Evolutionary conservation across 257 asterid genomes (phyloP), one percentile per base, ranked within the genome.

Genomic region (Jacaranda mimosifolia): DNA sequence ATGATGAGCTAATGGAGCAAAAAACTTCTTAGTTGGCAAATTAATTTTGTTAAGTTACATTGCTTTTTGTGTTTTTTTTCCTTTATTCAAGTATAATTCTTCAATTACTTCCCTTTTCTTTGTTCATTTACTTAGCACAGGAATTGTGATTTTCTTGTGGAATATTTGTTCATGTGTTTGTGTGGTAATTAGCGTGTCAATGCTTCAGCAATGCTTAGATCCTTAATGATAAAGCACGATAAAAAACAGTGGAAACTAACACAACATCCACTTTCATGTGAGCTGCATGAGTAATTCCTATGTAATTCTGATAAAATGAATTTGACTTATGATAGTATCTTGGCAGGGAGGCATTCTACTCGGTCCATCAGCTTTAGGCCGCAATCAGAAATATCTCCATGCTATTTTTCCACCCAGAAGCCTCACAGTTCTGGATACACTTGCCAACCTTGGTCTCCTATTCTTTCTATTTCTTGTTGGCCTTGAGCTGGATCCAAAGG

Each of bases 281-380:
- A 26, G 32, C 32, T 26, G 32, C 32, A 26, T 2, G 32, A 26
- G 32, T 26, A 26, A 26, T 26, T 26, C 32, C 32, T 26, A 26
- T 26, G 32, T 26, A 26, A 26, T 26, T 26, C 32, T 26, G 32
- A 26, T 26, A 1, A 26, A 12, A 48, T 7, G 11, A 17, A 55
- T 4, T 8, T 55, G 62, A 55, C 32, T 55, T 55, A 55, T 55
- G 32, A 55, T 17, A 7, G 2, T 55, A 3, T 19, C 14, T 19
- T 64, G 14, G 2, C 79, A 93, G 98, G 98, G 98, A 57, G 98
- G 98, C 75, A 53, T 93, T 78, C 67, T 93, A 55, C 92, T 93
- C 3, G 98, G 98, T 3, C 98, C 98, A 26, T 93, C 98, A 18
- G 97, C 93, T 56, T 76, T 93, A 15, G 98, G 98, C 2, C 87